phyloP scores from a whole-genome alignment of 805 yeast genomes.

The Schizosaccharomyces osmophilus region DNA sequence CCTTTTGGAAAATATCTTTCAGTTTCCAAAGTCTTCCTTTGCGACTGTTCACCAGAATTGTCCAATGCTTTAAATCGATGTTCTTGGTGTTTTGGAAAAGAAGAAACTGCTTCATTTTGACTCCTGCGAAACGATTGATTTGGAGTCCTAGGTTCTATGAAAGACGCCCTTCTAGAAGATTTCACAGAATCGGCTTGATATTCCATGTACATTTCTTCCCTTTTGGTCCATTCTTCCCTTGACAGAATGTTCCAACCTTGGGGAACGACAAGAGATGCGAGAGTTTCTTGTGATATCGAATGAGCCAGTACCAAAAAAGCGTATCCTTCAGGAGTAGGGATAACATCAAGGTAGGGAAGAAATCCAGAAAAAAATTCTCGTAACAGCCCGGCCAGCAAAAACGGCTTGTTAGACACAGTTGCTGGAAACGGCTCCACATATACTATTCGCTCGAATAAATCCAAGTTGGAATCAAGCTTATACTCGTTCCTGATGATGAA shows the following conservation, averaged over 20 bases:
- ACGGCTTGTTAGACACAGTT: neutral
- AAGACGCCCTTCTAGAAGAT: neutral
- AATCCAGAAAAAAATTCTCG: neutral
- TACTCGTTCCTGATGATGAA: neutral
- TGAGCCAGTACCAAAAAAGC: neutral
- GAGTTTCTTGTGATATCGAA: neutral
- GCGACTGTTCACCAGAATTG: neutral
- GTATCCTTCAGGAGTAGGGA: neutral
- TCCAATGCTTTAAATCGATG: neutral
- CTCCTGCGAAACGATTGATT: neutral
- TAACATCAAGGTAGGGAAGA: neutral
- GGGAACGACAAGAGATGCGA: neutral
- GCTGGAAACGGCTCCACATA: neutral
- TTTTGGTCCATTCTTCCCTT: neutral
- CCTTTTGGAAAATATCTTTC: neutral
- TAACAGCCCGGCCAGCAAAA: neutral
- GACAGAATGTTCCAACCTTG: neutral
- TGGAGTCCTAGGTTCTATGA: neutral
- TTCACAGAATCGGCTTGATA: neutral
- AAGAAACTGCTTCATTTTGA: neutral
- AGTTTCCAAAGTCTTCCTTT: neutral
- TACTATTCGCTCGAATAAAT: neutral
- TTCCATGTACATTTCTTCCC: neutral
- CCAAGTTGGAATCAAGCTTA: neutral
- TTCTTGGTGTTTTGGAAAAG: neutral